These are phyloP conservation scores for Eimeria brunetti DNA, from an alignment of 169 alveolate genomes.

Conservation along the genomic window DNA sequence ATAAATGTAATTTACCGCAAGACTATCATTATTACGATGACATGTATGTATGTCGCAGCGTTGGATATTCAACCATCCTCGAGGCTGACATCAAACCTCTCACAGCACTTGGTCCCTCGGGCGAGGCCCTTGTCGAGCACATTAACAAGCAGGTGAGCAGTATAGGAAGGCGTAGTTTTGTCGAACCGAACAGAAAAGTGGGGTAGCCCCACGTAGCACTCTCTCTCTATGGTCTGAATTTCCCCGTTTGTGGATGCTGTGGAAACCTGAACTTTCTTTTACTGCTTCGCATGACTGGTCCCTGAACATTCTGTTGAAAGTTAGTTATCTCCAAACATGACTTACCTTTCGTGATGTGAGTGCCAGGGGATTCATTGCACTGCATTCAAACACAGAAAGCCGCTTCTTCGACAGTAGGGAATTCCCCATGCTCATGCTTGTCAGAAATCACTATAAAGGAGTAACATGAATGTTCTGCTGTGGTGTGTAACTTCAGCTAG, in stretches of 20 bases:
- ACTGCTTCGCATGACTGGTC: not conserved
- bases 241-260: not conserved
- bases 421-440: too few species aligned
- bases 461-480: not conserved
- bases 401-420: too few species aligned
- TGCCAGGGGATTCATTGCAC: not conserved
- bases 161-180: too few species aligned
- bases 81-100: slow-evolving; percentile 63
- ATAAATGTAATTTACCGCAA: not conserved
- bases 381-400: not conserved
- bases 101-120: slow-evolving; percentile 23
- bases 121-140: slow-evolving; percentile 55
- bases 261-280: too few species aligned
- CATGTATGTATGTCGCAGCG: too few species aligned
- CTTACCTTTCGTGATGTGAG: not conserved
- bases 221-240: not conserved
- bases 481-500: slow-evolving; percentile 49
- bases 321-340: not conserved
- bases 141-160: slow-evolving; percentile 72
- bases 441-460: not conserved
- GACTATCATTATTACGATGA: too few species aligned
- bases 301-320: not conserved
- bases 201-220: not conserved
- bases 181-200: not conserved
- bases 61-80: slow-evolving; percentile 61